phyloP scores from a whole-genome alignment of 2,329 filamentous ascomycete genomes.

The Nothopassalora personata region DNA sequence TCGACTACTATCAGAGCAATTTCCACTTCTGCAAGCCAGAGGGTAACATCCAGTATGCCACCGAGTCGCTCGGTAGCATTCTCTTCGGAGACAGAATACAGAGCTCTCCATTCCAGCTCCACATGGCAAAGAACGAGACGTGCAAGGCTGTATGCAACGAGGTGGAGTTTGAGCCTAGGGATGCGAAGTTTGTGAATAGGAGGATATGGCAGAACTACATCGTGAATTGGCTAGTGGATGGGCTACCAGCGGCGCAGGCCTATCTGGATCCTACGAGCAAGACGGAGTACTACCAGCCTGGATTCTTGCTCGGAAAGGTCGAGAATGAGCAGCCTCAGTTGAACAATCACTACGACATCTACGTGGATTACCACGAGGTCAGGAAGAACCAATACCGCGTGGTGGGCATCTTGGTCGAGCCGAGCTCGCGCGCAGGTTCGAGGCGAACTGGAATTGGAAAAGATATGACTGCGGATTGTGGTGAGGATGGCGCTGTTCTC shows the following conservation, averaged over 20 bases:
- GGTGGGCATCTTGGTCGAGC: slow-evolving; percentile 85
- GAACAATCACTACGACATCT: slow-evolving; percentile 95
- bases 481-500: slow-evolving; percentile 52
- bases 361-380: slow-evolving; percentile 86
- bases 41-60: slow-evolving; percentile 69
- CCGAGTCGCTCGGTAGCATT: slow-evolving; percentile 91
- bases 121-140: slow-evolving; percentile 79
- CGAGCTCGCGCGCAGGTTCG: slow-evolving; percentile 62
- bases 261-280: slow-evolving; percentile 70
- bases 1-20: slow-evolving; percentile 85
- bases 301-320: slow-evolving; percentile 66
- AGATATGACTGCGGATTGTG: slow-evolving; percentile 54
- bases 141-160: slow-evolving; percentile 75
- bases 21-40: slow-evolving; percentile 86
- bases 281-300: slow-evolving; percentile 81
- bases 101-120: slow-evolving; percentile 87
- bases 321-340: slow-evolving; percentile 56
- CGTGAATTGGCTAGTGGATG: slow-evolving; percentile 93
- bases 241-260: slow-evolving; percentile 81
- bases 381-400: slow-evolving; percentile 70
- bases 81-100: slow-evolving; percentile 95
- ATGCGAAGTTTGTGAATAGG: slow-evolving; percentile 73
- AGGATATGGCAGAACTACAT: slow-evolving; percentile 83
- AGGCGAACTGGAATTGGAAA: slow-evolving; percentile 48
- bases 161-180: slow-evolving; percentile 59